Base-by-base conservation (phyloP, 164 flowering plant genomes). In the Umbellularia californica region DNA sequence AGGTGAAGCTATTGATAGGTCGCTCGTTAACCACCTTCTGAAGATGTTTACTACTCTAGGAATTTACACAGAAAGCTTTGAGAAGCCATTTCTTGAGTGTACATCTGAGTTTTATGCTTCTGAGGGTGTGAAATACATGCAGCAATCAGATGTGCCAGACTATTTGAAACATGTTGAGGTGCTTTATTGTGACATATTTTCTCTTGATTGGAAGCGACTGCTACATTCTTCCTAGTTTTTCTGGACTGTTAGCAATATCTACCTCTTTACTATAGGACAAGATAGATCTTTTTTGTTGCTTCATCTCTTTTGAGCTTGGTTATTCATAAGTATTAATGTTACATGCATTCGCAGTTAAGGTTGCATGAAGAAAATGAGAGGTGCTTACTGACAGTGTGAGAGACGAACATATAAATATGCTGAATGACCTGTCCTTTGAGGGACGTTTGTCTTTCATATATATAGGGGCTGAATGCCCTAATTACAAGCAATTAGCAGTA, bases 151-250 rank as follows among this genome's bases (percentile, higher is more conserved):
- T 86, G 92, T 94, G 88, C 90, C 98, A 6, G 98, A 94, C 78
- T 96, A 94, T 79, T 81, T 96, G 85, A 92, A 91, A 83, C 98
- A 94, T 85, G 98, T 91, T 72, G 99, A 96, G 97, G 99, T 96
- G 81, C 78, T 70, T 63, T 65, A 3, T 72, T 73, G 65, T 75
- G 33, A 52, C 58, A 50, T 69, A 17, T 35, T 65, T 76, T 74
- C 22, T 41, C 65, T 71, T 41, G 11, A 52, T 41, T 55, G 17
- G 60, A 55, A 55, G 60, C 19, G 60, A 55, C n/a, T 55, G 60
- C 60, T 55, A 41, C 47, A 9, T 2, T 19, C 25, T 70, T 14
- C 15, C n/a, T 14, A 24, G n/a, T 55, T 15, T 55, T 55, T 55
- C 60, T 14, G 60, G 60, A 55, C 17, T 55, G 60, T 55, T 15